Percentiles rank a stretch among this genome's conserved stretches.
phyloP scores from a whole-genome alignment of 768 basidiomycete species.

The Rhizopogon roseolus region DNA sequence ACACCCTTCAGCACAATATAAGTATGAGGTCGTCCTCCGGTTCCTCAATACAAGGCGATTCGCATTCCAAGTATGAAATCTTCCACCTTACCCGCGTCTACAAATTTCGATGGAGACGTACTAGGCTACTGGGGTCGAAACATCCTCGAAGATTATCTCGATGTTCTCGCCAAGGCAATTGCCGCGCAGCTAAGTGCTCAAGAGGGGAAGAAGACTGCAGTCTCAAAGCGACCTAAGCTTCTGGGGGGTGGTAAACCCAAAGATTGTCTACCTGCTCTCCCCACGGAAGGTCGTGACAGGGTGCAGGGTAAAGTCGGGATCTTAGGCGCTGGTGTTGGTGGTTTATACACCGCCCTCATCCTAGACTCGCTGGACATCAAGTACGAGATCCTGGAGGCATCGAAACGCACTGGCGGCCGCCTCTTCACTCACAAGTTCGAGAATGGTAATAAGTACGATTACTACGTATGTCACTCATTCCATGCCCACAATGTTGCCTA shows the following conservation, averaged over 20 bases:
- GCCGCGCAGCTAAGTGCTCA: background rate
- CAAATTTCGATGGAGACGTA: slow-evolving; percentile 12
- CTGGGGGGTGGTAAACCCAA: no score
- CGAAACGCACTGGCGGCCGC: slow-evolving; percentile 36
- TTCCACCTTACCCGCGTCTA: background rate
- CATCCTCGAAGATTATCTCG: slow-evolving; percentile 10
- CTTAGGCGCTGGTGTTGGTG: slow-evolving; percentile 18
- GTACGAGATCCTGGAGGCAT: slow-evolving; percentile 44
- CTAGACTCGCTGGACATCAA: slow-evolving; percentile 35
- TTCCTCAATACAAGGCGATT: no score
- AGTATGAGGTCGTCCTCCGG: no score
- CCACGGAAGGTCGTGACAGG: background rate
- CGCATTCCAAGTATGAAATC: background rate
- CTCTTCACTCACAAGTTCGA: slow-evolving; percentile 39
- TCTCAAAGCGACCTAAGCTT: background rate
- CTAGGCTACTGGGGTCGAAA: slow-evolving; percentile 11
- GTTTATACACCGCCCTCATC: slow-evolving; percentile 41
- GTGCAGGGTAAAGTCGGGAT: slow-evolving; percentile 11
- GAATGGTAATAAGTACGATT: slow-evolving; percentile 24
- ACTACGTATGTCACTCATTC: slow-evolving; percentile 24
- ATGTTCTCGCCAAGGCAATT: background rate
- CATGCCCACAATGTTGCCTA: background rate
- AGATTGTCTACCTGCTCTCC: background rate
- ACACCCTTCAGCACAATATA: no score
- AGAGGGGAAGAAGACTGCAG: no score